Conservation (phyloP, 106 monocot genomes). For the Acorus gramineus region DNA sequence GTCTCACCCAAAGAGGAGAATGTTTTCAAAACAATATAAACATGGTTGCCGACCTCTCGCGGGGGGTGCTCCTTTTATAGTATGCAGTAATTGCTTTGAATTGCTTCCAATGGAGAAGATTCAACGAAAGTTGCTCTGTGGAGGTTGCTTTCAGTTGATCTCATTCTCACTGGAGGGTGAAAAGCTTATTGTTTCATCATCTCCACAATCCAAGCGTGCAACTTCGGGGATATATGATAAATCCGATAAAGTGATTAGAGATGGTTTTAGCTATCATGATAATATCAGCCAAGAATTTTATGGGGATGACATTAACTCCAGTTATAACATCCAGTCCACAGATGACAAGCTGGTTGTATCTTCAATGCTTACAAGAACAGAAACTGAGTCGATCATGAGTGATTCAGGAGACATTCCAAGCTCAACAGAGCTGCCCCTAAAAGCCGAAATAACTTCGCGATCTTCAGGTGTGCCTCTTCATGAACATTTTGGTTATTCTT, state of each 20-base stretch:
- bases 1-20: constrained; percentile 6
- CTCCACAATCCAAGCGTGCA: constrained; percentile 7
- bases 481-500: constrained; percentile 53
- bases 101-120: constrained; percentile 36
- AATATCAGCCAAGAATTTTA: constrained; percentile 14
- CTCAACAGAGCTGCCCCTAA: constrained; percentile 35
- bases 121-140: constrained; percentile 52
- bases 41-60: constrained; percentile 50
- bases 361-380: constrained; percentile 34
- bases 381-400: constrained; percentile 28
- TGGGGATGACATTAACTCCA: constrained; percentile 19
- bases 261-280: constrained; percentile 1
- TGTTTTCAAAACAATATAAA: constrained; percentile 24
- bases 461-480: constrained; percentile 54
- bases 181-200: constrained; percentile 24
- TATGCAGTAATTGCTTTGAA: constrained; percentile 76
- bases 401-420: constrained; percentile 34
- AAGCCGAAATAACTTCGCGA: constrained; percentile 24
- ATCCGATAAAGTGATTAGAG: constrained; percentile 7
- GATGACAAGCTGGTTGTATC: constrained; percentile 56
- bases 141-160: constrained; percentile 62
- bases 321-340: constrained; percentile 13
- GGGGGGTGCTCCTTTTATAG: constrained; percentile 72
- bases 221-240: constrained; percentile 9
- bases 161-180: constrained; percentile 52